Conservation (phyloP, 305 asterid species). For the Galium porrigens region DNA sequence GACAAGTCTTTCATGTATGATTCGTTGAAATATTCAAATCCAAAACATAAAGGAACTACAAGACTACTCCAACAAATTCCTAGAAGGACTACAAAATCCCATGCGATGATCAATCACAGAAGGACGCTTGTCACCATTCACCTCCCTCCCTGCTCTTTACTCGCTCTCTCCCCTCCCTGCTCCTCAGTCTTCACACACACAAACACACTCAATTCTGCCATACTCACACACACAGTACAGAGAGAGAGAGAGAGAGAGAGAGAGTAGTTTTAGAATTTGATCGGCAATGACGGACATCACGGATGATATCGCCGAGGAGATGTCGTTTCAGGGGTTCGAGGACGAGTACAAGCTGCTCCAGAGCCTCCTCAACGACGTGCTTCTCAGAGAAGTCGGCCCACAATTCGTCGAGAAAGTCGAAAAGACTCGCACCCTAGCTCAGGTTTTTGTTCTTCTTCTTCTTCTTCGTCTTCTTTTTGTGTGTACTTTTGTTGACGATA, state of each 20-base stretch:
- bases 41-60: neutral
- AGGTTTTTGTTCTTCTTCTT: slow-evolving; percentile 39
- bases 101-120: neutral
- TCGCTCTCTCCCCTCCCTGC: neutral
- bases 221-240: neutral
- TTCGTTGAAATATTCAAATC: neutral
- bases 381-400: slow-evolving; percentile 70
- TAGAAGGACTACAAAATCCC: neutral
- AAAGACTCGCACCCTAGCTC: slow-evolving; percentile 65
- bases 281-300: slow-evolving; percentile 62
- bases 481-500: neutral
- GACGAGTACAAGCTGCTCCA: slow-evolving; percentile 75
- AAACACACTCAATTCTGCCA: neutral
- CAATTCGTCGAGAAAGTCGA: slow-evolving; percentile 70
- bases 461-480: neutral
- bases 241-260: neutral
- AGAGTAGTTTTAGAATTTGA: neutral
- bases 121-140: slow-evolving; percentile 17
- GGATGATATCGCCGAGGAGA: slow-evolving; percentile 90
- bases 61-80: neutral
- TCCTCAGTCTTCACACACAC: slow-evolving; percentile 1
- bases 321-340: slow-evolving; percentile 78
- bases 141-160: neutral
- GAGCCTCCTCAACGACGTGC: slow-evolving; percentile 75
- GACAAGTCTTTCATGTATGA: neutral